Base-by-base conservation (phyloP, 176 grass and related monocot species). In the Oryza longistaminata region DNA sequence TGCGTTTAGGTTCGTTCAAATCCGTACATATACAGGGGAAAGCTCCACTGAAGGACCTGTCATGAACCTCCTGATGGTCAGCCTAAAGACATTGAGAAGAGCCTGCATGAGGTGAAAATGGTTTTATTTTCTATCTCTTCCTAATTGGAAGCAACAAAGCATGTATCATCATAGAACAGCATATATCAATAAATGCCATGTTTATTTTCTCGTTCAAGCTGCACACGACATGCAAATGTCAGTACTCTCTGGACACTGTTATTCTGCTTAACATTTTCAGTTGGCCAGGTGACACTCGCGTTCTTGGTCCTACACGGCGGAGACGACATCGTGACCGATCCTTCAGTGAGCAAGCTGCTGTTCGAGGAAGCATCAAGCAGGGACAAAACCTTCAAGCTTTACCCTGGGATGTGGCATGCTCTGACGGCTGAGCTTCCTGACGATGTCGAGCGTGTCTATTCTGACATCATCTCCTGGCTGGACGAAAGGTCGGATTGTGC, bases 361-460 rank as follows among this genome's bases (percentile, higher is more conserved):
- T 89, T 87, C 29, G 91, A 97, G 81, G 71, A 86, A 66, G 91
- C 91, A 4, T 78, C 85, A 1, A 97, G 92, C 77, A 26, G 25
- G 17, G 94, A 94, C 62, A 97, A 97, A 64, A 78, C 73, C 34
- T 87, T 97, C 55, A 97, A 93, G 84, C 75, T 96, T 16, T 93
- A 96, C 37, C 87, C 91, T 13, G 91, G 94, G 19, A 93, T 93
- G 91, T 96, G 83, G 94, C 94, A 91, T 64, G 91, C 86, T 1
- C 83, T 93, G 50, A 75, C 43, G 9, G 88, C 86, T 16, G 94
- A 96, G 66, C 26, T 85, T 16, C 89, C 67, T 21, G 84, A 88
- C 9, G 86, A 90, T 5, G 72, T 69, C 5, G 82, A 91, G 22
- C 81, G 78, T 5, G 90, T 96, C 79, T 96, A 89, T 66, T 73